Percentiles rank a stretch among this genome's conserved stretches.
Evolutionary conservation across 805 yeast genomes (phyloP).

Genomic region (Nakazawaea ishiwadae): DNA sequence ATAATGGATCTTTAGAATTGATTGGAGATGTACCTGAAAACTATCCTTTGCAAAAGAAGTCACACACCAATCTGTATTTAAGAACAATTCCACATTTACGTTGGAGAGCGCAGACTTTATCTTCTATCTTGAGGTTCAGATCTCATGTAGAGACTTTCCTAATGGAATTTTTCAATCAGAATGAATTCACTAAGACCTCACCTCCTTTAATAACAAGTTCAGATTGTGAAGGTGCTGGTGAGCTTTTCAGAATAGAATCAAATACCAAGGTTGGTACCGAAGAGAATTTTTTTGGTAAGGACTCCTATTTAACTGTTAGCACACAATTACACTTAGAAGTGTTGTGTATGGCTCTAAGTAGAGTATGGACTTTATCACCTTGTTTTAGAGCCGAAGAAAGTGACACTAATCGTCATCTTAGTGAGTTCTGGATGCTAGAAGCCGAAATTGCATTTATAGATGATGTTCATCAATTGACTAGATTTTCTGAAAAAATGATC

Average conservation of each 20-base stretch:
- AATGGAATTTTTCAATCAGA: conserved; percentile 45
- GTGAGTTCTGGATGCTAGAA: conserved; percentile 98
- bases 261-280: conserved; percentile 25
- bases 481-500: conserved; percentile 67
- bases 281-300: conserved; percentile 54
- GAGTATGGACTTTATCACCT: conserved; percentile 89
- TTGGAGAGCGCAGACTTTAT: conserved; percentile 63
- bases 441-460: conserved; percentile 75
- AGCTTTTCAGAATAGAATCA: conserved; percentile 59
- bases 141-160: conserved; percentile 58
- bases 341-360: conserved; percentile 61
- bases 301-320: conserved; percentile 79
- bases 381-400: conserved; percentile 92
- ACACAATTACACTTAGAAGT: conserved; percentile 90
- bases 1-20: conserved; percentile 33
- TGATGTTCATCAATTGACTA: conserved; percentile 54
- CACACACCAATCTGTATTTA: conserved; percentile 58
- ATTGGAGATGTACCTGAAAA: conserved; percentile 57
- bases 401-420: conserved; percentile 84
- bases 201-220: conserved; percentile 87
- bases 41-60: conserved; percentile 84
- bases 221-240: conserved; percentile 98
- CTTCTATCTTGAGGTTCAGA: conserved; percentile 67
- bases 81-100: conserved; percentile 74
- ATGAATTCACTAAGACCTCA: conserved; percentile 63